Evolutionary conservation across 2,329 filamentous ascomycete genomes (phyloP).

Genomic region (Claviceps purpurea): DNA sequence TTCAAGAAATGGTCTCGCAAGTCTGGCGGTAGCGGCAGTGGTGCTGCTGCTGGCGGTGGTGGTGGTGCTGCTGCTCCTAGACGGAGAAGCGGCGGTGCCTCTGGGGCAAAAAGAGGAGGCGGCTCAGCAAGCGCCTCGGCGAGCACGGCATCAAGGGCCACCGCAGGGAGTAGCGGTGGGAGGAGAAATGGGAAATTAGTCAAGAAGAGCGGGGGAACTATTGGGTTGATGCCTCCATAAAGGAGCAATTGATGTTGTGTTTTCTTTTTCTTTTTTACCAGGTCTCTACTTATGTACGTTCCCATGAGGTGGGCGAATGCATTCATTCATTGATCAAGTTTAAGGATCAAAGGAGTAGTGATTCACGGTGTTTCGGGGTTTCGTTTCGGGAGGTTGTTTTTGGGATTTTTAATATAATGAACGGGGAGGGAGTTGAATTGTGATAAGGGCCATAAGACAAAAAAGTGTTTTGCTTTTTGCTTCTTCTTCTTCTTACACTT

Average conservation of each 20-base stretch:
- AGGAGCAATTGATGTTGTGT: background rate
- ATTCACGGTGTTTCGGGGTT: background rate
- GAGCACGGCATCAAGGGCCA: slow-evolving; percentile 9
- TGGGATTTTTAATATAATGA: no score
- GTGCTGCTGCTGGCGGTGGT: slow-evolving; percentile 4
- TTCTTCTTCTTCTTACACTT: no score
- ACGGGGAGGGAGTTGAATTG: no score
- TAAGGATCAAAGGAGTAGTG: background rate
- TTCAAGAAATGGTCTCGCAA: slow-evolving; percentile 17
- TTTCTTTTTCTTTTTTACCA: background rate
- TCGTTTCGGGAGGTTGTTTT: no score
- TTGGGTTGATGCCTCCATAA: slow-evolving; percentile 26
- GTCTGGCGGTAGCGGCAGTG: slow-evolving; percentile 6
- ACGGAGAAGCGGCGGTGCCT: slow-evolving; percentile 13
- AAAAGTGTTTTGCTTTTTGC: no score
- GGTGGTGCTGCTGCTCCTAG: slow-evolving; percentile 15
- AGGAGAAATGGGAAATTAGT: slow-evolving; percentile 18
- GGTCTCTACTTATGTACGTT: background rate
- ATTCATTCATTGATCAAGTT: background rate
- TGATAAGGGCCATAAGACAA: no score
- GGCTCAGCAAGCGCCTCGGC: slow-evolving; percentile 13
- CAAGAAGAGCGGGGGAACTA: slow-evolving; percentile 21
- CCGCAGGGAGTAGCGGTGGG: slow-evolving; percentile 8
- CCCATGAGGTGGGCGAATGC: background rate
- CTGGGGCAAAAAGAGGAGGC: slow-evolving; percentile 17